These are phyloP conservation scores for Gossypium ekmanianum DNA, from an alignment of 345 rosid genomes.

Conservation along the genomic window DNA sequence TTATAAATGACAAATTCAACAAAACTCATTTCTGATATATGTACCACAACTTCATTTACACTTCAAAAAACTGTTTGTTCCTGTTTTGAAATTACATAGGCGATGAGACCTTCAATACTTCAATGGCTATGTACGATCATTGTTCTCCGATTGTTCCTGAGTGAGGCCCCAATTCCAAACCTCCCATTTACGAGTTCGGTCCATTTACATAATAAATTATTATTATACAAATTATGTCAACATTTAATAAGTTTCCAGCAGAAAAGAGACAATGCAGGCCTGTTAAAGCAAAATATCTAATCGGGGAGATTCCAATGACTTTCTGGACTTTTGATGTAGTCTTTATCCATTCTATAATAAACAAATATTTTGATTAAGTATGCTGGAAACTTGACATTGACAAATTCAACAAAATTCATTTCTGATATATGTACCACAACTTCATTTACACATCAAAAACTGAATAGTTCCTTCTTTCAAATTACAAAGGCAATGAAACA, in stretches of 20 bases:
- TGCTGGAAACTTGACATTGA: not conserved
- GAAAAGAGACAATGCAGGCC: not conserved
- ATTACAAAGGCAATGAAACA: not conserved
- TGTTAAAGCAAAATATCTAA: not conserved
- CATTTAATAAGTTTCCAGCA: not conserved
- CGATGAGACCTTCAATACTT: not conserved
- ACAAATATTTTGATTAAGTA: not conserved
- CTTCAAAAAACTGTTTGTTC: not conserved
- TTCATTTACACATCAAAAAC: not conserved
- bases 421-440: too few species aligned
- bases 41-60: not conserved
- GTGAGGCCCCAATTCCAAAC: not conserved
- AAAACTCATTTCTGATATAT: not conserved
- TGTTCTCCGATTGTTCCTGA: conserved; percentile 31
- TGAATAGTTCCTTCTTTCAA: not conserved
- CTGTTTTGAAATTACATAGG: not conserved
- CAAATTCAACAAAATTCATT: not conserved
- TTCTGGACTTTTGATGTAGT: not conserved
- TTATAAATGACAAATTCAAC: not conserved
- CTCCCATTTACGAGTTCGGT: not conserved
- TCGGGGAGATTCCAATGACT: not conserved
- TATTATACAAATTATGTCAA: too few species aligned
- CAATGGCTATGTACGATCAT: conserved; percentile 1
- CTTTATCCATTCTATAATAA: not conserved
- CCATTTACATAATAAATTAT: not conserved